Evolutionary conservation across 2,329 filamentous ascomycete species (phyloP), one percentile per base, ranked within the genome.

Genomic region (Ustilaginoidea virens): DNA sequence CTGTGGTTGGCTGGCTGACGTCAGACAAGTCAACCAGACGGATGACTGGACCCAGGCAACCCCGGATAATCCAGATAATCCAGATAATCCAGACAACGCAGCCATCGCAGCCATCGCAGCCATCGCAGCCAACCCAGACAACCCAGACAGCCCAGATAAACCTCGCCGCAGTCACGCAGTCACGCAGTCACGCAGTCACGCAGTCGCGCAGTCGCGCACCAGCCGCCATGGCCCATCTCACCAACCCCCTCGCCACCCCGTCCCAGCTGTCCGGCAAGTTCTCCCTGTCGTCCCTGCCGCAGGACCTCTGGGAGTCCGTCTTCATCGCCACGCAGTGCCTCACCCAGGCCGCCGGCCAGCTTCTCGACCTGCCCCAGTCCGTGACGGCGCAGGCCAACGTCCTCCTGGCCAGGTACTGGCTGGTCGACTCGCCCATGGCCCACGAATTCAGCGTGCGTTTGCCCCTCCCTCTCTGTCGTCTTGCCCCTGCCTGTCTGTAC

Each of bases 371-470:
- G 22, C 80, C 83, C 5, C 85, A 93, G 48, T 81, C 85, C 40
- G 72, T 82, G 22, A 81, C 90, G 22, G 80, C 85, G 4, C 80
- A 85, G 45, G 82, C 86, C 3, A 81, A 86, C 45, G 73, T 94
- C 23, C 55, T 90, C 1, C 70, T 92, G 19, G 76, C 78, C 29
- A 70, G 87, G 10, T 90, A 83, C 55, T 92, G 80, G 77, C 58
- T 83, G 15, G 50, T 61, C 16, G 64, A 58, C 46, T 69, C 52
- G 31, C 62, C 55, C 45, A 68, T 67, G 58, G 55, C 53, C 36
- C 58, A 60, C 51, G 74, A 74, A 43, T 79, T 72, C 32, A 65
- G 58, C 42, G 61, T 66, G 47, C 31, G 56, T 12, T 7, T 19
- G 12, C 11, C 18, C 29, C 20, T 28, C 29, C 26, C 24, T 19